Conservation (phyloP, 768 basidiomycete genomes). For the Mycena capillaripes region DNA sequence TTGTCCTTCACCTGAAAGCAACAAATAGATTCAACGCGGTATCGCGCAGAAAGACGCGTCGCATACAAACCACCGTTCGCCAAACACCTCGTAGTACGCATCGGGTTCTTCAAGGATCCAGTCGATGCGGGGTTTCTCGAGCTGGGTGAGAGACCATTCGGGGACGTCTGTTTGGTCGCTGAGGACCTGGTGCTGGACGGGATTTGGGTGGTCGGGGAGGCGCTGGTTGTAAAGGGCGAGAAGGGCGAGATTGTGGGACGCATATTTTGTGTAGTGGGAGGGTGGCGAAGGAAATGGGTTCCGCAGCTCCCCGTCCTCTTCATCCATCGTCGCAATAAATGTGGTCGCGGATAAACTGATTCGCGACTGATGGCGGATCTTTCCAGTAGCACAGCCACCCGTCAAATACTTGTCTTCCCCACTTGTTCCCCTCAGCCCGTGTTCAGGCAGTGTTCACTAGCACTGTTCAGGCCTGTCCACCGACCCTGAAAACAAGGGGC, state of each 20-base stretch:
- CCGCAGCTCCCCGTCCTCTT: slow-evolving; percentile 82
- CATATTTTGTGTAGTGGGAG: slow-evolving; percentile 85
- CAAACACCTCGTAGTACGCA: slow-evolving; percentile 82
- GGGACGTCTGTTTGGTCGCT: slow-evolving; percentile 82
- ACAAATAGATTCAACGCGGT: slow-evolving; percentile 22
- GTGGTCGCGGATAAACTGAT: too few species aligned
- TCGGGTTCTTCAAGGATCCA: slow-evolving; percentile 91
- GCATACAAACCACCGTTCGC: slow-evolving; percentile 92
- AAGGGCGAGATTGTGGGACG: slow-evolving; percentile 78
- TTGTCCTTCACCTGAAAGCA: slow-evolving; percentile 79
- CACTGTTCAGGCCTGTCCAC: too few species aligned
- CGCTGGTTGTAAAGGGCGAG: slow-evolving; percentile 74
- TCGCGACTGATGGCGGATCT: background rate
- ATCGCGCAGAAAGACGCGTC: slow-evolving; percentile 23
- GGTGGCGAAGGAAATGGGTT: slow-evolving; percentile 94
- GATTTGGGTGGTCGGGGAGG: slow-evolving; percentile 55
- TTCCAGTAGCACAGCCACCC: background rate
- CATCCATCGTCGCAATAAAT: slow-evolving; percentile 59
- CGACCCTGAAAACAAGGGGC: too few species aligned
- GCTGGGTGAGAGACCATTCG: slow-evolving; percentile 79
- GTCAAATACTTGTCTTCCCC: too few species aligned
- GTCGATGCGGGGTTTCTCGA: slow-evolving; percentile 91
- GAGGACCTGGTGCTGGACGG: slow-evolving; percentile 74
- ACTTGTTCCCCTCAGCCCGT: too few species aligned
- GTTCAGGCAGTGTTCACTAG: too few species aligned